Evolutionary conservation across 2,329 filamentous ascomycete species (phyloP).

Genomic region (Botrytis byssoidea): DNA sequence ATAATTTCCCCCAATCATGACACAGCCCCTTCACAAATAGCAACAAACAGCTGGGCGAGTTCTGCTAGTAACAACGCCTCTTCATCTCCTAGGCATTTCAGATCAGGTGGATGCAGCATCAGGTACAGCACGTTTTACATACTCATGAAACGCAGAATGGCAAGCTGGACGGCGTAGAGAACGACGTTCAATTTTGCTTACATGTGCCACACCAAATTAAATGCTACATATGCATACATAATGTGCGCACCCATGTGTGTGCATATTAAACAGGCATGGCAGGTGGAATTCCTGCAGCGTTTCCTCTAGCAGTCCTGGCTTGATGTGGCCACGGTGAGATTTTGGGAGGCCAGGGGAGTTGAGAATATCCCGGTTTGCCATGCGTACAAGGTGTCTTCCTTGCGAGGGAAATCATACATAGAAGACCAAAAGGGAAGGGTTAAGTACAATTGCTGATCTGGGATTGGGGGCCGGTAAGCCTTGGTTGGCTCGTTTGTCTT

Average conservation of each 20-base stretch:
- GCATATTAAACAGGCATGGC: slow-evolving; percentile 12
- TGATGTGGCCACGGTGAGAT: slow-evolving; percentile 16
- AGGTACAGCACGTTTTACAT: slow-evolving; percentile 21
- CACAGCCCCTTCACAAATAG: slow-evolving; percentile 22
- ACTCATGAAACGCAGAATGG: slow-evolving; percentile 13
- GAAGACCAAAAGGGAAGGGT: not conserved
- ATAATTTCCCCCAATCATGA: slow-evolving; percentile 7
- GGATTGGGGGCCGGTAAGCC: slow-evolving; percentile 6
- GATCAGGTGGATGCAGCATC: slow-evolving; percentile 13
- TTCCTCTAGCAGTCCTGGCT: not conserved
- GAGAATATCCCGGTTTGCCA: slow-evolving; percentile 20
- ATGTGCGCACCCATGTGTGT: not conserved
- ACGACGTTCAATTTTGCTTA: not conserved
- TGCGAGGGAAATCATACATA: not conserved
- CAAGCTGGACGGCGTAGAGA: slow-evolving; percentile 1
- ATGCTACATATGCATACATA: not conserved
- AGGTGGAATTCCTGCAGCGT: slow-evolving; percentile 4
- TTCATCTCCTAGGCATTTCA: slow-evolving; percentile 1
- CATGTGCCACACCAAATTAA: not conserved
- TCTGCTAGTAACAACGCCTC: slow-evolving; percentile 2
- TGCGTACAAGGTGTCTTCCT: slow-evolving; percentile 7
- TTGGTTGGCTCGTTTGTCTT: slow-evolving; percentile 11
- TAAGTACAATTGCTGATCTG: slow-evolving; percentile 2
- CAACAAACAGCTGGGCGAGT: slow-evolving; percentile 4
- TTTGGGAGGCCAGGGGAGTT: not conserved